A percentile compares a stretch with the other conserved stretches of the same genome.
These are phyloP conservation scores for Rhizopogon sp. DNA, from an alignment of 768 basidiomycete genomes.

Conservation along the genomic window DNA sequence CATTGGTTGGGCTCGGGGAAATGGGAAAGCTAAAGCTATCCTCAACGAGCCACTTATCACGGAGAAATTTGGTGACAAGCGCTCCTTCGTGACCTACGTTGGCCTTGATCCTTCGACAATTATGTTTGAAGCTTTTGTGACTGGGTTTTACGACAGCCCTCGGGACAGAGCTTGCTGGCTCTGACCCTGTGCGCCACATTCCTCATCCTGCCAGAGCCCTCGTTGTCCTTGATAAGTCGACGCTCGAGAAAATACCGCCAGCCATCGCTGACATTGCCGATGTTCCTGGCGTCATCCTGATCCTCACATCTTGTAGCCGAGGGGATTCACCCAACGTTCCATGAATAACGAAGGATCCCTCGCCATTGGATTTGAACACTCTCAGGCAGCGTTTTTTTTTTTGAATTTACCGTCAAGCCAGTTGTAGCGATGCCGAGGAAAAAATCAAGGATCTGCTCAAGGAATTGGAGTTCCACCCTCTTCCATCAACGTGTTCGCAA, in stretches of 20 bases:
- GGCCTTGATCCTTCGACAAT: neutral
- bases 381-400: neutral
- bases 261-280: too few species aligned
- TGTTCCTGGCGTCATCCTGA: too few species aligned
- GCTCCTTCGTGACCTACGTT: neutral
- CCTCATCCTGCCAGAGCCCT: neutral
- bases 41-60: neutral
- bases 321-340: neutral
- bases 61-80: neutral
- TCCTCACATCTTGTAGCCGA: too few species aligned
- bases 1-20: neutral
- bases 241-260: too few species aligned
- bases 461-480: too few species aligned
- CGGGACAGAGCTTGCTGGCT: neutral
- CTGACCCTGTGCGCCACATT: neutral
- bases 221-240: neutral
- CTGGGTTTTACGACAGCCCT: neutral
- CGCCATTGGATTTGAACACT: neutral
- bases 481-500: too few species aligned
- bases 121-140: neutral
- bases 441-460: too few species aligned
- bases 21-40: neutral
- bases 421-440: neutral
- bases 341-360: neutral
- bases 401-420: neutral